Evolutionary conservation across 2,329 filamentous ascomycete species (phyloP), one percentile per base, ranked within the genome.

Genomic region (Decorospora gaudefroyi): DNA sequence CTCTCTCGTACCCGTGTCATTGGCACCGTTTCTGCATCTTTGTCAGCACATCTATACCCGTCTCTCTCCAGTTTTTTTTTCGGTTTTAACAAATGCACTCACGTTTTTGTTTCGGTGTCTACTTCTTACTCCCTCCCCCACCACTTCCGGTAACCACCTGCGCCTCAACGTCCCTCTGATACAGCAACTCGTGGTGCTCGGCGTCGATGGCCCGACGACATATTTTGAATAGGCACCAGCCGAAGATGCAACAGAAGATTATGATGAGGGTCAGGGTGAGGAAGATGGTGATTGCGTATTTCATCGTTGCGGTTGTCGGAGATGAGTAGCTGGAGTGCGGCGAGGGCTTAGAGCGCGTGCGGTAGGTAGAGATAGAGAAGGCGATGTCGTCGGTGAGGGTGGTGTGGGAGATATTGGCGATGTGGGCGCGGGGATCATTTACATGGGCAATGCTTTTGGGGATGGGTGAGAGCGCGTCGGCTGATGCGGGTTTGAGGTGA

Each of bases 161-260:
- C 5, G 42, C 47, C 39, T 49, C 47, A 6, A 32, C 13, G 15
- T 55, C 46, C 15, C 40, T 4, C 11, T 12, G 26, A 13, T 44
- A 30, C 6, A 13, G 7, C 30, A 54, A 13, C 11, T 54, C 55
- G 2, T 49, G 25, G 10, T 48, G 32, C 16, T 59, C 52, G 3
- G 49, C 55, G 11, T 51, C 36, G 1, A 61, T 40, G 6, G 44
- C 49, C 16, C 60, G 47, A 6, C 33, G 29, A 19, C 58, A 62
- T 8, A 31, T 37, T 18, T 30, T 43, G 29, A 46, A 52, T 1
- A 62, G 45, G 10, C 46, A 59, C 32, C 42, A 58, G 1, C 38
- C 55, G 35, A 62, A 54, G 34, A 54, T 13, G 30, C 54, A 34
- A 44, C 28, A 19, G 44, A 63, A 57, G 18, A 43, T 6, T 6